Evolutionary conservation across 371 early-diverging fungal species (phyloP).

Genomic region (Lichtheimia corymbifera): DNA sequence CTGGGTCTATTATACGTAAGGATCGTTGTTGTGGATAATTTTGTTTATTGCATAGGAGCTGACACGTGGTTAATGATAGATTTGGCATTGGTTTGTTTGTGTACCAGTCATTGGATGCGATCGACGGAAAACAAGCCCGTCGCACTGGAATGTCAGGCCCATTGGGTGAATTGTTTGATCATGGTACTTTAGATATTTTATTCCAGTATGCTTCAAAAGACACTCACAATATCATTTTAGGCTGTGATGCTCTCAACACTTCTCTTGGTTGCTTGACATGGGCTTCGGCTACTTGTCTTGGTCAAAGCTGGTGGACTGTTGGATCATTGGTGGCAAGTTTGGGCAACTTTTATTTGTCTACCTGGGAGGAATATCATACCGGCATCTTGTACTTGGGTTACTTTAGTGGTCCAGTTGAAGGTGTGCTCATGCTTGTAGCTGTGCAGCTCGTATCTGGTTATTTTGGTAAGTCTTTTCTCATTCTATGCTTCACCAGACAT

Average conservation of each 20-base stretch:
- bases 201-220: not conserved
- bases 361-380: slow-evolving; percentile 97
- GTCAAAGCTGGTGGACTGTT: slow-evolving; percentile 79
- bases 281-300: slow-evolving; percentile 70
- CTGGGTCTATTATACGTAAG: slow-evolving; percentile 83
- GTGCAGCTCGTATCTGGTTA: slow-evolving; percentile 72
- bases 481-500: not conserved
- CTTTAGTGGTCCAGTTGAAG: slow-evolving; percentile 97
- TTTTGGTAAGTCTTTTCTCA: slow-evolving; percentile 41
- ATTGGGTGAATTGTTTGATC: slow-evolving; percentile 95
- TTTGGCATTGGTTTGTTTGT: slow-evolving; percentile 89
- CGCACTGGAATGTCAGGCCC: slow-evolving; percentile 89
- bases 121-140: slow-evolving; percentile 99
- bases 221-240: slow-evolving; percentile 21
- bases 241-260: slow-evolving; percentile 92
- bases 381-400: slow-evolving; percentile 88
- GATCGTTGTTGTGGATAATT: not conserved
- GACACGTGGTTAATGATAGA: slow-evolving; percentile 31
- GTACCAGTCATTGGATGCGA: slow-evolving; percentile 95
- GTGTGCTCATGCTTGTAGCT: slow-evolving; percentile 72
- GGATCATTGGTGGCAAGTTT: slow-evolving; percentile 58
- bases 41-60: not conserved
- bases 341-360: slow-evolving; percentile 89
- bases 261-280: slow-evolving; percentile 62
- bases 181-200: slow-evolving; percentile 48